A percentile compares a stretch with the other conserved stretches of the same genome.
Conservation (phyloP, 805 yeast species). For the Osmozyma mogii region DNA sequence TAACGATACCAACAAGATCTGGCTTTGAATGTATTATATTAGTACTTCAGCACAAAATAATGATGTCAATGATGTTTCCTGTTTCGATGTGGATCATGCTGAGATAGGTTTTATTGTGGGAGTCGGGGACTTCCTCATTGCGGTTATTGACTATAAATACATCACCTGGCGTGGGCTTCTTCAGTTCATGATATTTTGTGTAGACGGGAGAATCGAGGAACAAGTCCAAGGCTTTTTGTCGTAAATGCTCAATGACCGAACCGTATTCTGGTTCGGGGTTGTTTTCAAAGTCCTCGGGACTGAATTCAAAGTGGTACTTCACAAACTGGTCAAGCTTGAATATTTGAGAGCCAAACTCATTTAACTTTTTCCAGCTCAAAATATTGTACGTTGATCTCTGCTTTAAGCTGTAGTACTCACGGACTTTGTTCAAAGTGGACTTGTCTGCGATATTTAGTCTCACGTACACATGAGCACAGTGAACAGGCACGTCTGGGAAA, state of each 20-base stretch:
- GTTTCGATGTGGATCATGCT: conserved; percentile 34
- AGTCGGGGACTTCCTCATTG: conserved; percentile 16
- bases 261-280: conserved; percentile 60
- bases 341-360: conserved; percentile 11
- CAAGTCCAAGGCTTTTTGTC: conserved; percentile 47
- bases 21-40: not conserved
- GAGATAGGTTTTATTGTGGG: conserved; percentile 22
- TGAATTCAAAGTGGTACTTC: conserved; percentile 65
- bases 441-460: conserved; percentile 34
- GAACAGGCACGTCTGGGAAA: conserved; percentile 66
- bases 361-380: conserved; percentile 8
- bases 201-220: conserved; percentile 36
- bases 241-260: conserved; percentile 55
- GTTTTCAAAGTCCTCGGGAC: conserved; percentile 68
- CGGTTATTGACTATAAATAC: conserved; percentile 25
- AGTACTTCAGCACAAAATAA: conserved; percentile 5
- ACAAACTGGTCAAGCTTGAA: conserved; percentile 20
- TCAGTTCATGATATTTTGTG: conserved; percentile 9
- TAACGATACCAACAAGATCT: not conserved
- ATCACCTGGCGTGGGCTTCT: conserved; percentile 5
- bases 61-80: conserved; percentile 30
- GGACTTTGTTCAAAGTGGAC: conserved; percentile 12
- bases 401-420: conserved; percentile 22
- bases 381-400: conserved; percentile 19
- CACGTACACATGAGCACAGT: conserved; percentile 67